Conservation (phyloP, 208 protist genomes). For the Leishmania turanica region DNA sequence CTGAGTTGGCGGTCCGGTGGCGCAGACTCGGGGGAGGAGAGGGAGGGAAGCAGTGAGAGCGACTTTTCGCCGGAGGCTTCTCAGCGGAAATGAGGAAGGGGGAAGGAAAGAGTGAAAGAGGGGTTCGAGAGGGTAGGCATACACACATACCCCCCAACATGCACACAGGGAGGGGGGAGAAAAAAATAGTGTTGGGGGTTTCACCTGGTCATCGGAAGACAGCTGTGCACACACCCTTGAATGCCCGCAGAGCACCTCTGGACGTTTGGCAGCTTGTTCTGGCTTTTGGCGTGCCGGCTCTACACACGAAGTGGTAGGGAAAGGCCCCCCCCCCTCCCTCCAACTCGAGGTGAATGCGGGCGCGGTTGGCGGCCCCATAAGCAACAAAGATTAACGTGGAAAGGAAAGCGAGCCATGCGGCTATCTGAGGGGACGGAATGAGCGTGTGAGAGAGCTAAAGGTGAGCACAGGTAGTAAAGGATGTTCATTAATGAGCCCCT, state of each 20-base stretch:
- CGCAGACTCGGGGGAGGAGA: neutral
- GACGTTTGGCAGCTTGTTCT: neutral
- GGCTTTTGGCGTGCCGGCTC: neutral
- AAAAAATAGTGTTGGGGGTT: neutral
- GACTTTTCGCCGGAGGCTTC: neutral
- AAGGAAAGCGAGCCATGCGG: neutral
- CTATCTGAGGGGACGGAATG: neutral
- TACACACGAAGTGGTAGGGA: neutral
- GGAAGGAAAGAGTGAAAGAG: neutral
- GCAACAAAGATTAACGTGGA: neutral
- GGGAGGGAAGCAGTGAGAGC: neutral
- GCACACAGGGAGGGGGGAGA: neutral
- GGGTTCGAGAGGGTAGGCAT: neutral
- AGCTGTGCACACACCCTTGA: neutral
- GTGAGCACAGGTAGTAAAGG: neutral
- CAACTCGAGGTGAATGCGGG: neutral
- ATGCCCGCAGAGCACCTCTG: neutral
- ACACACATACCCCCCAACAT: neutral
- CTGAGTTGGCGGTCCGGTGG: slow-evolving; percentile 1
- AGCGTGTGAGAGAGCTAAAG: neutral
- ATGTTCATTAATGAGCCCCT: neutral
- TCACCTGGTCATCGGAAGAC: neutral
- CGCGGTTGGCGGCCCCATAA: neutral
- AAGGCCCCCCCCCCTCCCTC: neutral
- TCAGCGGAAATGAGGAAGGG: neutral